Evolutionary conservation across 768 basidiomycete species (phyloP).

Genomic region (Lactifluus subvellereus): DNA sequence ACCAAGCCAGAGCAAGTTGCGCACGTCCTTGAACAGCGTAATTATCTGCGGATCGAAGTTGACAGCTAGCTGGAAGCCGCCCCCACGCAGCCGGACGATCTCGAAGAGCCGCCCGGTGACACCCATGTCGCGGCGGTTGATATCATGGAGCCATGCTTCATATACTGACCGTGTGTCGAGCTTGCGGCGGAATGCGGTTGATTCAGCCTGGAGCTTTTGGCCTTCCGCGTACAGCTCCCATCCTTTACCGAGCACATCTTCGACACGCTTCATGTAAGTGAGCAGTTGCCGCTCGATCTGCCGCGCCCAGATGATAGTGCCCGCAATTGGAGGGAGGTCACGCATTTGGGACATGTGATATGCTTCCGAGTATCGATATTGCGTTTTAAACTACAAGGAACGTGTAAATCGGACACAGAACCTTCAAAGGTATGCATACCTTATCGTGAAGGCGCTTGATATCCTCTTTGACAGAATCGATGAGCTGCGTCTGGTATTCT

Average conservation of each 20-base stretch:
- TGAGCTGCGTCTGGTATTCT: constrained; percentile 98
- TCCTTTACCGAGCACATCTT: constrained; percentile 95
- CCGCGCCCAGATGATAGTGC: constrained; percentile 98
- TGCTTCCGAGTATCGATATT: constrained; percentile 92
- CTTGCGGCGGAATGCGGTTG: constrained; percentile 88
- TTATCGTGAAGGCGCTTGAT: constrained; percentile 94
- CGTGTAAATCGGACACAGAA: not conserved
- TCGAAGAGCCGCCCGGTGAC: constrained; percentile 91
- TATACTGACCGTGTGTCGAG: constrained; percentile 91
- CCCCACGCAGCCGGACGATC: constrained; percentile 70
- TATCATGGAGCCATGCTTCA: constrained; percentile 95
- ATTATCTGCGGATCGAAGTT: constrained; percentile 99
- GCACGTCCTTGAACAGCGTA: constrained; percentile 96
- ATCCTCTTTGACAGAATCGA: constrained; percentile 98
- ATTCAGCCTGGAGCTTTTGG: constrained; percentile 92
- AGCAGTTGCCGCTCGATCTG: constrained; percentile 96
- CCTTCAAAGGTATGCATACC: constrained; percentile 33
- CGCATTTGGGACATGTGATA: constrained; percentile 99
- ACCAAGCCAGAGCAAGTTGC: constrained; percentile 91
- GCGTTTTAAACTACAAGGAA: constrained; percentile 74
- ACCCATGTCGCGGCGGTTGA: constrained; percentile 87
- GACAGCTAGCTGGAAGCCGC: constrained; percentile 81
- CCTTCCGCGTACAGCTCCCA: constrained; percentile 99
- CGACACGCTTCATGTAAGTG: constrained; percentile 98
- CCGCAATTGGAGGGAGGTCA: constrained; percentile 95